Percentiles rank a stretch among this genome's conserved stretches.
phyloP scores from a whole-genome alignment of 106 monocot species.

The Iris macrosiphon region DNA sequence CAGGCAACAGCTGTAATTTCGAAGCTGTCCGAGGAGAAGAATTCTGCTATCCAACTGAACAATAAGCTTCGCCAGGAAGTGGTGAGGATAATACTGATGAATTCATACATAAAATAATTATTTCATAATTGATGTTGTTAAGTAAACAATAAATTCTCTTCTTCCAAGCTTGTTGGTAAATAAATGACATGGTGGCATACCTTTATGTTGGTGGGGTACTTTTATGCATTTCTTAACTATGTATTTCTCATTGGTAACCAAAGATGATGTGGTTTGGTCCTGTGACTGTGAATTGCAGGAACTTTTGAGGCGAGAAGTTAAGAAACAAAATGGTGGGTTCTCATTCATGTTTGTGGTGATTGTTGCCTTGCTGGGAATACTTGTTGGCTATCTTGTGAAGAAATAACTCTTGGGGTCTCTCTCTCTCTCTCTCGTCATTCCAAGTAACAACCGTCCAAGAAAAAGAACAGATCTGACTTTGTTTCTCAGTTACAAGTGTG shows the following conservation, averaged over 20 bases:
- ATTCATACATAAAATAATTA: too few species aligned
- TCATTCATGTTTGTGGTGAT: constrained; percentile 59
- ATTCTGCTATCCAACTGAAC: constrained; percentile 36
- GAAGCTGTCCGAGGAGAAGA: constrained; percentile 50
- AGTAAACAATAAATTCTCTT: too few species aligned
- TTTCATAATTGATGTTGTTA: too few species aligned
- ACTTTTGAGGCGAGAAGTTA: constrained; percentile 37
- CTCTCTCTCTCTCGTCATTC: background rate
- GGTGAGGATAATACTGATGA: too few species aligned
- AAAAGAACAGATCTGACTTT: background rate
- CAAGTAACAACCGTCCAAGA: background rate
- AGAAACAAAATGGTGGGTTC: constrained; percentile 58
- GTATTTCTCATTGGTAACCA: too few species aligned
- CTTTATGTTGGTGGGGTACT: too few species aligned
- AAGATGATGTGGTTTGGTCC: too few species aligned
- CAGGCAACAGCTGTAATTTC: constrained; percentile 37
- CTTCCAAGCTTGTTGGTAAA: too few species aligned
- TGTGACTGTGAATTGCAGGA: constrained; percentile 46
- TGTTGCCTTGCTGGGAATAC: constrained; percentile 48
- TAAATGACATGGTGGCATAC: too few species aligned
- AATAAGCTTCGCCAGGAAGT: constrained; percentile 44
- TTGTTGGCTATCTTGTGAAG: constrained; percentile 66
- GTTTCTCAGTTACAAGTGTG: constrained; percentile 6
- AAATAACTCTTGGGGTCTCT: constrained; percentile 1
- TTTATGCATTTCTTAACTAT: too few species aligned